Conservation (phyloP, 2,329 filamentous ascomycete genomes). For the Apiospora marii region DNA sequence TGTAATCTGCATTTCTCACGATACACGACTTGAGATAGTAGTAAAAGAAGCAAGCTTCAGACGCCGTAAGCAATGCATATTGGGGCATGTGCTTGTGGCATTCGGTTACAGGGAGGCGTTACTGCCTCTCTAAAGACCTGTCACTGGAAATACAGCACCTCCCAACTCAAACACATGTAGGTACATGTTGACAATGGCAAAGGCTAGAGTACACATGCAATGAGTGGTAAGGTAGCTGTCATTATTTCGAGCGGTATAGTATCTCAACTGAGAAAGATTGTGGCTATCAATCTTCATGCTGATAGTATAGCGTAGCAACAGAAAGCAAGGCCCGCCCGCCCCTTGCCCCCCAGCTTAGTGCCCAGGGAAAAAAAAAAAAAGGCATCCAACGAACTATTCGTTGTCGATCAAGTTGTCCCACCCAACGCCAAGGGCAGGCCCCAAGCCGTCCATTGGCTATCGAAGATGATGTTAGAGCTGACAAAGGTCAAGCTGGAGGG, state of each 20-base stretch:
- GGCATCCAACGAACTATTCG: constrained; percentile 1
- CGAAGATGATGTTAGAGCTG: not conserved
- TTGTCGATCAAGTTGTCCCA: constrained; percentile 10
- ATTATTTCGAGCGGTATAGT: not conserved
- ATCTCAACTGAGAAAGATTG: not conserved
- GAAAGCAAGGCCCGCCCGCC: constrained; percentile 7
- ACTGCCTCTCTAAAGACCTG: not conserved
- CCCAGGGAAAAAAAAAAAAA: constrained; percentile 8
- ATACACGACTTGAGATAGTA: not conserved
- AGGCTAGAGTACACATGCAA: not conserved
- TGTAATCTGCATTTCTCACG: not conserved
- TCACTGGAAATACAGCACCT: not conserved
- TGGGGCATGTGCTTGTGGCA: not conserved
- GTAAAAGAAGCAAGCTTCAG: not conserved
- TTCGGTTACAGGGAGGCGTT: not conserved
- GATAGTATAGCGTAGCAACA: not conserved
- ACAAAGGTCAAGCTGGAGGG: constrained; percentile 22
- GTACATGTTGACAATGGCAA: not conserved
- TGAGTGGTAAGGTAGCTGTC: not conserved
- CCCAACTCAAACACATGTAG: not conserved
- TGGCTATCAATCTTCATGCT: not conserved
- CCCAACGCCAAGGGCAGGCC: constrained; percentile 13
- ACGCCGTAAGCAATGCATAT: not conserved
- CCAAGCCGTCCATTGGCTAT: constrained; percentile 11
- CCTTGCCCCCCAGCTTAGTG: not conserved